These are phyloP conservation scores for Termitomyces sp. DNA, from an alignment of 768 basidiomycete species.

Conservation along the genomic window DNA sequence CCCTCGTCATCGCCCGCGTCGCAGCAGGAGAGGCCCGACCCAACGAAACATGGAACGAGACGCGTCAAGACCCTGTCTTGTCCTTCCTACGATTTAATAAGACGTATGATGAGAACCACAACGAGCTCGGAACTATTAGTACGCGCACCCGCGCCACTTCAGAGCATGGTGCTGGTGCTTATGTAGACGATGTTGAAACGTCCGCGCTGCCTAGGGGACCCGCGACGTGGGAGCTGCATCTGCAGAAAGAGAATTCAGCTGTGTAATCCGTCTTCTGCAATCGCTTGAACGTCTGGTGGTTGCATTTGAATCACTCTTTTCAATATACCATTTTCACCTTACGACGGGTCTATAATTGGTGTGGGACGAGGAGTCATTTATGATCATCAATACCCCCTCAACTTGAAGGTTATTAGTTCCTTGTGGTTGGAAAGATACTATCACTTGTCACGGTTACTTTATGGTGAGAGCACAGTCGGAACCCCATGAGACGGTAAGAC, in stretches of 20 bases:
- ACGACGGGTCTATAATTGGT: background rate
- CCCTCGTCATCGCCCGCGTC: conserved; percentile 18
- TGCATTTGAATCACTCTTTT: background rate
- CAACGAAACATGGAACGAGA: conserved; percentile 14
- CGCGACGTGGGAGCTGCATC: conserved; percentile 7
- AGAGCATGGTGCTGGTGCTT: background rate
- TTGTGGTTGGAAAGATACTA: background rate
- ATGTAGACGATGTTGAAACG: conserved; percentile 7
- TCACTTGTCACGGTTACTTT: background rate
- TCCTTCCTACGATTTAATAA: conserved; percentile 18
- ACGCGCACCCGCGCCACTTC: conserved; percentile 5
- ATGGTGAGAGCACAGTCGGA: no score
- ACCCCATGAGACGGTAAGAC: no score
- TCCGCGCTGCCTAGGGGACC: conserved; percentile 2
- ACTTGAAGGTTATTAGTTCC: no score
- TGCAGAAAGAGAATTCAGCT: background rate
- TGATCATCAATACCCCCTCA: background rate
- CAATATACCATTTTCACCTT: background rate
- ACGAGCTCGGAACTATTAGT: conserved; percentile 4
- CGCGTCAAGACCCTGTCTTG: conserved; percentile 4
- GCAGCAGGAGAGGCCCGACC: conserved; percentile 16
- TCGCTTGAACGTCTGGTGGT: background rate
- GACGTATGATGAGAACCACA: background rate
- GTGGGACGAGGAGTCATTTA: background rate
- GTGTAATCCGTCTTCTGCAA: background rate